Percentiles rank a stretch among this genome's conserved stretches.
Conservation (phyloP, 164 flowering plant species). For the Litsea cubeba region DNA sequence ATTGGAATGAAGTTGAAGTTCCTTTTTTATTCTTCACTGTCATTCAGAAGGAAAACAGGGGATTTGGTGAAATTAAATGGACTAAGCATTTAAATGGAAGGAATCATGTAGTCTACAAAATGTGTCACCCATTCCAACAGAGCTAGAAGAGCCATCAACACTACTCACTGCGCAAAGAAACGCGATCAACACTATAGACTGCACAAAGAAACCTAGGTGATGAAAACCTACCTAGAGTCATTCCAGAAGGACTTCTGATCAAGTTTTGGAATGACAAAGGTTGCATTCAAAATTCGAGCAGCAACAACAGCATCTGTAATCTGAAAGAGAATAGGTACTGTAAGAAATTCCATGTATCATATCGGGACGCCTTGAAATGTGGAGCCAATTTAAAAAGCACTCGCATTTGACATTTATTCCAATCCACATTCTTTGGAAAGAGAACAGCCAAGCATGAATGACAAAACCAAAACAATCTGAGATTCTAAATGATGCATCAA, state of each 20-base stretch:
- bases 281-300: slow-evolving; percentile 95
- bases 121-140: neutral
- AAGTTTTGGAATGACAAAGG: slow-evolving; percentile 90
- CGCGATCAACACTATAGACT: neutral
- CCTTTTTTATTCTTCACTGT: too few relatives aligned
- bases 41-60: too few relatives aligned
- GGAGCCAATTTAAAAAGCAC: neutral
- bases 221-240: slow-evolving; percentile 69
- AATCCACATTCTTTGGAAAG: neutral
- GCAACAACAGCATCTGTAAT: slow-evolving; percentile 99
- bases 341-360: neutral
- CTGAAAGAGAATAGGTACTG: slow-evolving; percentile 36
- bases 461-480: neutral
- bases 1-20: too few relatives aligned
- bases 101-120: neutral
- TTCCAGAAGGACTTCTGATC: slow-evolving; percentile 96
- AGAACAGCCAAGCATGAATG: neutral
- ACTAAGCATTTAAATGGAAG: too few relatives aligned
- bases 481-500: neutral
- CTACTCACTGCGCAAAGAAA: neutral
- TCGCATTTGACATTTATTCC: neutral
- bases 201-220: neutral
- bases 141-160: neutral
- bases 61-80: too few relatives aligned
- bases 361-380: neutral